A percentile compares a stretch with the other conserved stretches of the same genome.
phyloP scores from a whole-genome alignment of 768 basidiomycete genomes.

The Tricholoma terreum region DNA sequence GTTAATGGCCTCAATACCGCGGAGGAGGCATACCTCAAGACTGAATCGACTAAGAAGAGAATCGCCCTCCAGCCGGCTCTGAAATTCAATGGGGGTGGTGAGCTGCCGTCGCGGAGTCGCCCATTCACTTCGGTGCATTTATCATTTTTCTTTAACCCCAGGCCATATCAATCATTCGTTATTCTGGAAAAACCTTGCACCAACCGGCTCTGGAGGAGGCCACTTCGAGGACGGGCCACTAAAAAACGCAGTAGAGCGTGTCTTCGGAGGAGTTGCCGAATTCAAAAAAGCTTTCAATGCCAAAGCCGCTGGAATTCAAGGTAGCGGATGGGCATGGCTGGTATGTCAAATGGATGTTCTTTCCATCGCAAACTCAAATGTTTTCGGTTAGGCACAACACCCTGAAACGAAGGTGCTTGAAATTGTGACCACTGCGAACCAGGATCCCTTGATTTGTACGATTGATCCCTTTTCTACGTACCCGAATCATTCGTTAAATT shows the following conservation, averaged over 20 bases:
- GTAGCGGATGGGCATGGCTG: conserved; percentile 99
- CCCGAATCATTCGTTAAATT: not conserved
- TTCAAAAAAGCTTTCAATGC: conserved; percentile 88
- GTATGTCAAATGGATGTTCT: conserved; percentile 36
- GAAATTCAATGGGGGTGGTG: conserved; percentile 97
- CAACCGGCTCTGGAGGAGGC: conserved; percentile 59
- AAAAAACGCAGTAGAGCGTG: conserved; percentile 69
- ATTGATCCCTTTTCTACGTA: not conserved
- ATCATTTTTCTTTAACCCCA: conserved; percentile 19
- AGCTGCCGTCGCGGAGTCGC: conserved; percentile 8
- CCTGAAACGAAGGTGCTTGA: conserved; percentile 69
- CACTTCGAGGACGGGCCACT: conserved; percentile 63
- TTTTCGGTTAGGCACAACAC: conserved; percentile 60
- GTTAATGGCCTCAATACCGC: conserved; percentile 94
- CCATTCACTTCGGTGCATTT: not conserved
- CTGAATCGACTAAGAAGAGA: conserved; percentile 62
- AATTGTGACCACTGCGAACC: conserved; percentile 91
- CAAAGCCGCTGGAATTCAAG: conserved; percentile 88
- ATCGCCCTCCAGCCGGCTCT: conserved; percentile 89
- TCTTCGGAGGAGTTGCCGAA: conserved; percentile 84
- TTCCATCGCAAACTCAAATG: not conserved
- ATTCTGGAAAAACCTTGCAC: conserved; percentile 98
- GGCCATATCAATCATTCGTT: conserved; percentile 94
- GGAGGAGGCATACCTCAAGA: conserved; percentile 73
- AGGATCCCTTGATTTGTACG: conserved; percentile 75